Percentiles rank a stretch among this genome's conserved stretches.
Conservation (phyloP, 331 rosid genomes). For the Acacia pycnantha region DNA sequence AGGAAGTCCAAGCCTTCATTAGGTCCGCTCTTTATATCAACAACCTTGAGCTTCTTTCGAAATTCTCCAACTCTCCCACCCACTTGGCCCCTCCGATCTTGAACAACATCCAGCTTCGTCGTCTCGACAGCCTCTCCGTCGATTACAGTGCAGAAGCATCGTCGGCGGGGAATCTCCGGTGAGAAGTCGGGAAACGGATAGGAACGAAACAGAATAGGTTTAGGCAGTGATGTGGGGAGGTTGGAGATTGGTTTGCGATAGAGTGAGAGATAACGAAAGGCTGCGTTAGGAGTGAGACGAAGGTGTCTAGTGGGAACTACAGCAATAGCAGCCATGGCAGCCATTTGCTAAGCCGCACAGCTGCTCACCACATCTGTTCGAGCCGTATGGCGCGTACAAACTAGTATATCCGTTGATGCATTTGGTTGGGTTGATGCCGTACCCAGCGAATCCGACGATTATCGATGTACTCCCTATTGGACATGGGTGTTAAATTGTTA, state of each 20-base stretch:
- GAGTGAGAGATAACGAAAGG: conserved; percentile 45
- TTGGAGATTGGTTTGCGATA: conserved; percentile 6
- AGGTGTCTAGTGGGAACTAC: conserved; percentile 41
- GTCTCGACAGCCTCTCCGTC: conserved; percentile 45
- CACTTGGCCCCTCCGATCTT: conserved; percentile 21
- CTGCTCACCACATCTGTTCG: neutral
- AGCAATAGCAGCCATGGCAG: conserved; percentile 43
- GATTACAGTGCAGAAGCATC: conserved; percentile 42
- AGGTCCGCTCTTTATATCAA: conserved; percentile 58
- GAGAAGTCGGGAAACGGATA: conserved; percentile 7
- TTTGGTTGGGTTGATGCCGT: neutral
- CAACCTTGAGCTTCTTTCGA: conserved; percentile 78
- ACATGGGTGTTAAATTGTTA: too few species aligned
- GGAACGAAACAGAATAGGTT: conserved; percentile 16
- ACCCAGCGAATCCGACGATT: too few species aligned
- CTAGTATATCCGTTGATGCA: neutral
- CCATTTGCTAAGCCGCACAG: conserved; percentile 34
- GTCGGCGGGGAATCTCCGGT: conserved; percentile 24
- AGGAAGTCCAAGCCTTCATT: conserved; percentile 54
- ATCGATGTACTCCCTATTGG: too few species aligned
- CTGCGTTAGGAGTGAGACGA: conserved; percentile 35
- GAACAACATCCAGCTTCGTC: conserved; percentile 28
- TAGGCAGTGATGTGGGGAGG: neutral
- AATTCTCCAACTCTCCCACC: conserved; percentile 58
- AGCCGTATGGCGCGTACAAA: neutral